Base-by-base conservation (phyloP, 768 basidiomycete genomes). In the Termitomyces sp. region DNA sequence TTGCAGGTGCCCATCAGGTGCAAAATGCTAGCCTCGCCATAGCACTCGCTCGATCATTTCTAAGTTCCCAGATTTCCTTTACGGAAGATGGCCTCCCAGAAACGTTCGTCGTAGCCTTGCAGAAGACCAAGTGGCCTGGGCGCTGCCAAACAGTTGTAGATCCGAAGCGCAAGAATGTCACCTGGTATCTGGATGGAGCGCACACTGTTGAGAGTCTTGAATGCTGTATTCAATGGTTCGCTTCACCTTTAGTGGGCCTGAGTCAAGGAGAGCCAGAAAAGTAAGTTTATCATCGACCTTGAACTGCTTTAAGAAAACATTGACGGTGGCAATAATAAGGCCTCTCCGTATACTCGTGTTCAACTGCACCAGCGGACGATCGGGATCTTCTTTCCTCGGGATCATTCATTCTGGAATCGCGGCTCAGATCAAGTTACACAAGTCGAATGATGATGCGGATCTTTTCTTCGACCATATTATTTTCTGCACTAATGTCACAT, bases 401-500 rank as follows among this genome's bases (percentile, higher is more conserved):
- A 71, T 81, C 1, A 77, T 96, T 19, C 70, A 86, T 44, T 71
- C 77, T 1, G 81, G 79, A 29, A 78, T 83, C 25, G 70, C 75
- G 7, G 65, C 66, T 4, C 85, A 79, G 51, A 75, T 90, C 12
- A 62, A 73, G 57, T 55, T 69, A 19, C 70, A 80, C 35, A 63
- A 70, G 14, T 68, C 69, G n/a, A 62, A 71, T 0, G 78, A 79
- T 52, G 66, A 71, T 16, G 60, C 75, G 1, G 69, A 66, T 14
- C 60, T 60, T 9, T 86, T 92, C 65, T 97, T 97, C 62, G 82
- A 92, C 65, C 82, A 86, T 49, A 90, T 95, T 56, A 83, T 98
- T 45, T 98, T 99, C 71, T 98, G 95, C 72, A 87, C 94, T 47
- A 99, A 98, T 69, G 90, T 97, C 32, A 99, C 97, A 0, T 99